These are phyloP conservation scores for Suillus lakei DNA, from an alignment of 768 basidiomycete genomes.

Conservation along the genomic window DNA sequence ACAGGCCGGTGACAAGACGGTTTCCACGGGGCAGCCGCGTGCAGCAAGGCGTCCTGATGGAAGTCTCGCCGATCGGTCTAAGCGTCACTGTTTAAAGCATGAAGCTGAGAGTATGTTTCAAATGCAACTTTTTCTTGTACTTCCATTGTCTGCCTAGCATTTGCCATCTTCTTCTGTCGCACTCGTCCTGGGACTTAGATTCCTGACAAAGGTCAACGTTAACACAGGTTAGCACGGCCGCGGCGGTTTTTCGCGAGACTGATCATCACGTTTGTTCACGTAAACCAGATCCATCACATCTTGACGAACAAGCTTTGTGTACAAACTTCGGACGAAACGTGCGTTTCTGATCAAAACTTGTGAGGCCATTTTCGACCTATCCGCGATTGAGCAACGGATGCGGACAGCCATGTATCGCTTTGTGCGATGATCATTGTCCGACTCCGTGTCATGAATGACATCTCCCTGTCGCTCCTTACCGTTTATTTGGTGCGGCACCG, in stretches of 20 bases:
- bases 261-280: slow-evolving; percentile 8
- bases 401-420: neutral
- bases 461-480: neutral
- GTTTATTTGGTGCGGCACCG: slow-evolving; percentile 28
- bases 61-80: slow-evolving; percentile 18
- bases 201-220: neutral
- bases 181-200: neutral
- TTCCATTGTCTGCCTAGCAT: neutral
- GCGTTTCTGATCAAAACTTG: slow-evolving; percentile 6
- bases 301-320: slow-evolving; percentile 10
- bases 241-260: slow-evolving; percentile 6
- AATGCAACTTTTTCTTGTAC: slow-evolving; percentile 6
- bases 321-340: slow-evolving; percentile 2
- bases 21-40: slow-evolving; percentile 32
- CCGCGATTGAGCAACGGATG: neutral
- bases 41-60: slow-evolving; percentile 37
- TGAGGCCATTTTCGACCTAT: slow-evolving; percentile 7
- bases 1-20: slow-evolving; percentile 17
- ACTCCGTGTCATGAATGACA: neutral
- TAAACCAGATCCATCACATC: slow-evolving; percentile 10
- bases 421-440: neutral
- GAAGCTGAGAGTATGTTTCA: slow-evolving; percentile 8
- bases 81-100: slow-evolving; percentile 12
- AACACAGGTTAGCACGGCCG: neutral
- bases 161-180: neutral